Evolutionary conservation across 2,329 filamentous ascomycete genomes (phyloP).

Genomic region (Aspergillus luchuensis): DNA sequence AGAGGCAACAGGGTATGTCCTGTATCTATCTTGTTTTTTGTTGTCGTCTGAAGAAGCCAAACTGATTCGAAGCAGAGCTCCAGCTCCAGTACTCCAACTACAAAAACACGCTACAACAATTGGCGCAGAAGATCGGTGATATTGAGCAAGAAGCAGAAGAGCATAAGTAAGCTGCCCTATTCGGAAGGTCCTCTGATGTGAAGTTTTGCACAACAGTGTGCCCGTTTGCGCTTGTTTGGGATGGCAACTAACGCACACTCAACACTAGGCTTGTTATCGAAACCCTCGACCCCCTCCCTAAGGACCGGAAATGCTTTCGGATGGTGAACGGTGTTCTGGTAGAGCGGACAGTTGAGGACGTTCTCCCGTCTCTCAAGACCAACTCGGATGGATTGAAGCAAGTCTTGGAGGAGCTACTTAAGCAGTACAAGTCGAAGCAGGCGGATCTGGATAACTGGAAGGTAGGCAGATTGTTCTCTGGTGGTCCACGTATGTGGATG

Average conservation of each 20-base stretch:
- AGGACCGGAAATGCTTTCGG: constrained; percentile 93
- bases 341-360: constrained; percentile 90
- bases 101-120: constrained; percentile 78
- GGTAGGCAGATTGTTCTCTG: constrained; percentile 58
- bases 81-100: constrained; percentile 55
- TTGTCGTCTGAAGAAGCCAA: background rate
- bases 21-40: background rate
- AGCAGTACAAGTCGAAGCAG: constrained; percentile 95
- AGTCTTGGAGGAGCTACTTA: constrained; percentile 89
- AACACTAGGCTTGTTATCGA: constrained; percentile 83
- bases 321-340: constrained; percentile 97
- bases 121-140: constrained; percentile 95
- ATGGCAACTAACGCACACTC: constrained; percentile 20
- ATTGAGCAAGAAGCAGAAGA: constrained; percentile 97
- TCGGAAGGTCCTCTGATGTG: background rate
- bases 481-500: background rate
- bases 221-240: background rate
- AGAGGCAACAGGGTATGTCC: constrained; percentile 52
- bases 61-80: constrained; percentile 43
- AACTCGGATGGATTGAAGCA: constrained; percentile 94
- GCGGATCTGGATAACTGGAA: constrained; percentile 98
- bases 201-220: background rate
- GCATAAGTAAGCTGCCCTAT: constrained; percentile 73
- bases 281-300: constrained; percentile 78
- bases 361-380: constrained; percentile 85